Base-by-base conservation (phyloP, 805 yeast species). In the Grigorovia transvaalensis region DNA sequence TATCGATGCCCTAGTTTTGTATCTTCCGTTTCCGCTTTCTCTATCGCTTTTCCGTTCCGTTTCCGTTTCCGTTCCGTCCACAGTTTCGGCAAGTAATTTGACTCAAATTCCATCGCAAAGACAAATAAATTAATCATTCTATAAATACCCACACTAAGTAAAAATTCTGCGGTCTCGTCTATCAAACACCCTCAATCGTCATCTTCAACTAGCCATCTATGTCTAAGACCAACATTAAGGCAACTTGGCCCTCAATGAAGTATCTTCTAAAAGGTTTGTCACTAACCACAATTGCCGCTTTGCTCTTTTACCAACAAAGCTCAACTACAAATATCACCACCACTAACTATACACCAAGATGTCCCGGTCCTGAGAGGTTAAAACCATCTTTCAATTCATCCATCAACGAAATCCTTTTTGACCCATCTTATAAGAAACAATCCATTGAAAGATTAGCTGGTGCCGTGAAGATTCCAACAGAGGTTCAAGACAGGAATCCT, bases 391-490 rank as follows among this genome's bases (percentile, higher is more conserved):
- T 58, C 41, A 56, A 60, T 47, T 53, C 51, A 15, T 58, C 67
- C 15, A 45, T 66, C 4, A 61, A 58, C 11, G 50, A 54, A 45
- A 64, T 67, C 42, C 49, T 69, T 29, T 50, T 59, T 29, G 76
- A 71, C 53, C 68, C 69, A 13, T 48, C 50, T 0, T 78, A 68
- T 57, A 68, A 71, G 51, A 60, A 69, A 43, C 27, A 29, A 15
- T 55, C 84, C 0, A 74, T 75, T 18, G 60, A 59, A 11, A 76
- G 72, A 56, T 70, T 81, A 51, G 66, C 78, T 9, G 80, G 77
- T 5, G 86, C 91, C 1, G 75, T 86, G 20, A 74, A 74, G 59
- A 74, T 85, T 52, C 81, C 82, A 44, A 85, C 95, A 1, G 82
- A 78, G 54, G 74, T 81, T 15, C 74, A 66, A 54, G 95, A 88